A percentile compares a stretch with the other conserved stretches of the same genome.
Conservation (phyloP, 768 basidiomycete species). For the Suillus bovinus region DNA sequence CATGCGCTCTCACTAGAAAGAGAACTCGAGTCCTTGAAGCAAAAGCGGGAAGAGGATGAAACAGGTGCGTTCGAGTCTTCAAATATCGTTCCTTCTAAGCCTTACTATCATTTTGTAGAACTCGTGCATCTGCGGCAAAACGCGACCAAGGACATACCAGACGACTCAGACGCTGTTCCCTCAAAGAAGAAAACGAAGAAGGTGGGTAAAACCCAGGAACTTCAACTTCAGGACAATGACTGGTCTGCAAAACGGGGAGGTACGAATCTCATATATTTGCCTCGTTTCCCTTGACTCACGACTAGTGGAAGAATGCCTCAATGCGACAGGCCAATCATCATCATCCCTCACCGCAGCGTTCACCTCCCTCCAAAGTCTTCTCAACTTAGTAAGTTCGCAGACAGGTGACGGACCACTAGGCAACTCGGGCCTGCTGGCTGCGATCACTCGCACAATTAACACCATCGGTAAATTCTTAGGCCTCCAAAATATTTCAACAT, state of each 20-base stretch:
- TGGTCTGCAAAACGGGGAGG: constrained; percentile 25
- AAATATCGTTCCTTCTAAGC: neutral
- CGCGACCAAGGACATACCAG: constrained; percentile 13
- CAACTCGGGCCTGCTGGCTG: constrained; percentile 20
- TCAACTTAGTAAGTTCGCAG: constrained; percentile 7
- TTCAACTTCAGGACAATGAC: constrained; percentile 6
- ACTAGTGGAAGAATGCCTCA: constrained; percentile 22
- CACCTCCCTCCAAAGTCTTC: constrained; percentile 21
- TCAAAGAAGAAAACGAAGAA: constrained; percentile 31
- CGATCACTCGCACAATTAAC: constrained; percentile 14
- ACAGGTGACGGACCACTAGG: neutral
- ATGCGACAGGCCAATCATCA: constrained; percentile 21
- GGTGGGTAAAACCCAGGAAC: constrained; percentile 18
- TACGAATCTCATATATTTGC: constrained; percentile 4
- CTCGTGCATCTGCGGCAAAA: constrained; percentile 18
- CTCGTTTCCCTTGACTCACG: neutral
- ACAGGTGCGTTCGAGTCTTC: constrained; percentile 17
- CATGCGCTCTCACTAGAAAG: constrained; percentile 30
- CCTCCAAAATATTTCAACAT: neutral
- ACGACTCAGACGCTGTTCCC: constrained; percentile 20
- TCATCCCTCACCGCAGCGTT: constrained; percentile 25
- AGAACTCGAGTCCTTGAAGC: constrained; percentile 22
- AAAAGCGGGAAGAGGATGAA: constrained; percentile 24
- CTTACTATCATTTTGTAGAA: constrained; percentile 13
- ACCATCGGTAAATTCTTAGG: neutral